Percentiles rank a stretch among this genome's conserved stretches.
These are phyloP conservation scores for Eustoma russellianum DNA, from an alignment of 257 asterid genomes.

Conservation along the genomic window DNA sequence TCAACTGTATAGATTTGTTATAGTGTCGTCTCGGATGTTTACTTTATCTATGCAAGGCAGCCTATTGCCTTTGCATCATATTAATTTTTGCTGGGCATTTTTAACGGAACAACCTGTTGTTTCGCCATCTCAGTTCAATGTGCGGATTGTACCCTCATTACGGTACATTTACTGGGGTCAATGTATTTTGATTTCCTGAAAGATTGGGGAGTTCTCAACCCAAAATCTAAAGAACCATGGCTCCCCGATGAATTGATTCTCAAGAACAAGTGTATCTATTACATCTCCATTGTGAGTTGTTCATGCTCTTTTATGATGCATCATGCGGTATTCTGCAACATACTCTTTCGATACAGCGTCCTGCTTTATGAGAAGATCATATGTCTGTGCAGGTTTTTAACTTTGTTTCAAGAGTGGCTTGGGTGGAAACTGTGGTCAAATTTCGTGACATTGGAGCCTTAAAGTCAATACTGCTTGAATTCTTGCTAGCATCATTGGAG, in stretches of 20 bases:
- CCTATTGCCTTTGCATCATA: too few species aligned
- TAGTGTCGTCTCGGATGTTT: too few species aligned
- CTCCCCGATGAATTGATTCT: constrained; percentile 75
- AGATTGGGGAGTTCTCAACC: constrained; percentile 84
- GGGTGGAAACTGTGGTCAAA: constrained; percentile 74
- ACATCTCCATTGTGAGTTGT: constrained; percentile 72
- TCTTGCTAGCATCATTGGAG: constrained; percentile 74
- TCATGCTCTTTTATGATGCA: neutral
- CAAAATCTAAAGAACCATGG: constrained; percentile 52
- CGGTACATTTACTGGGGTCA: too few species aligned
- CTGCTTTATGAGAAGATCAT: neutral
- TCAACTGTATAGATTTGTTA: constrained; percentile 89
- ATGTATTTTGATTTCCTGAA: constrained; percentile 89
- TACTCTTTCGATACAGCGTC: too few species aligned
- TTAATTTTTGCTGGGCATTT: too few species aligned
- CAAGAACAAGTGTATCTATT: constrained; percentile 65
- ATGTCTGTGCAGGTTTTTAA: constrained; percentile 52
- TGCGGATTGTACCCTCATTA: too few species aligned
- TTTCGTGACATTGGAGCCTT: constrained; percentile 46
- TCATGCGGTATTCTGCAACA: neutral
- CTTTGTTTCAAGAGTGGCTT: constrained; percentile 66
- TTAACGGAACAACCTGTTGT: too few species aligned
- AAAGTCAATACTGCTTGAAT: constrained; percentile 63
- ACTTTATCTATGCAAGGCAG: too few species aligned
- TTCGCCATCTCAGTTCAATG: too few species aligned